These are phyloP conservation scores for Meyerozyma athensensis DNA, from an alignment of 1,139 yeast species.

Conservation along the genomic window DNA sequence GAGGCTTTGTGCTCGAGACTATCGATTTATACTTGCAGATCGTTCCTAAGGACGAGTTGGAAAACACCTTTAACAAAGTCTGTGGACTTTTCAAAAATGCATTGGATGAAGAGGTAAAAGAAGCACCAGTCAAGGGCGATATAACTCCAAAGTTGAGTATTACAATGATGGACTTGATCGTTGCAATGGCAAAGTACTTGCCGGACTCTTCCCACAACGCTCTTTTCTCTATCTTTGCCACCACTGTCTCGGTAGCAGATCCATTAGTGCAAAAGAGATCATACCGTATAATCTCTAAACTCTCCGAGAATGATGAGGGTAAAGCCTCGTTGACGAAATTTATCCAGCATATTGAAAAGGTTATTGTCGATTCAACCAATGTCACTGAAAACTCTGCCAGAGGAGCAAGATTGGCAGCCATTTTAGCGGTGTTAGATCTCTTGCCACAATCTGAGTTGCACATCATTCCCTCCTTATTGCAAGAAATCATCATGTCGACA, in stretches of 20 bases:
- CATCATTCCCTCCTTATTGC: constrained; percentile 75
- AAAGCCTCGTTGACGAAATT: constrained; percentile 45
- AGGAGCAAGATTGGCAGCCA: constrained; percentile 71
- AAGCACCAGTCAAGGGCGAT: constrained; percentile 13
- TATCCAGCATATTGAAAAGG: constrained; percentile 54
- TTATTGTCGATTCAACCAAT: constrained; percentile 55
- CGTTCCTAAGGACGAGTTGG: constrained; percentile 62
- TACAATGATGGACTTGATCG: constrained; percentile 88
- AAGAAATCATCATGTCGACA: constrained; percentile 89
- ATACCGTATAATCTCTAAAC: constrained; percentile 69
- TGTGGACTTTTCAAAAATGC: constrained; percentile 73
- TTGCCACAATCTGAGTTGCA: constrained; percentile 61
- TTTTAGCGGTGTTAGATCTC: constrained; percentile 53
- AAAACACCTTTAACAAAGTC: constrained; percentile 77
- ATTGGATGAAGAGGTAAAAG: constrained; percentile 54
- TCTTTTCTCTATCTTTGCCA: constrained; percentile 69
- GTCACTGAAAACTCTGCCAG: constrained; percentile 70
- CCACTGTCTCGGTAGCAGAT: constrained; percentile 54
- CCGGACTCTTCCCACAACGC: constrained; percentile 69
- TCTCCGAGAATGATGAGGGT: constrained; percentile 70
- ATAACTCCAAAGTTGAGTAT: constrained; percentile 56
- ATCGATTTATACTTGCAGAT: constrained; percentile 76
- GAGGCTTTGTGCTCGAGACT: constrained; percentile 81
- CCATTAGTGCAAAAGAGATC: constrained; percentile 85
- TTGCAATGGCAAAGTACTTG: constrained; percentile 79